A percentile compares a stretch with the other conserved stretches of the same genome.
These are phyloP conservation scores for Fusarium piperis DNA, from an alignment of 2,329 filamentous ascomycete species.

Conservation along the genomic window DNA sequence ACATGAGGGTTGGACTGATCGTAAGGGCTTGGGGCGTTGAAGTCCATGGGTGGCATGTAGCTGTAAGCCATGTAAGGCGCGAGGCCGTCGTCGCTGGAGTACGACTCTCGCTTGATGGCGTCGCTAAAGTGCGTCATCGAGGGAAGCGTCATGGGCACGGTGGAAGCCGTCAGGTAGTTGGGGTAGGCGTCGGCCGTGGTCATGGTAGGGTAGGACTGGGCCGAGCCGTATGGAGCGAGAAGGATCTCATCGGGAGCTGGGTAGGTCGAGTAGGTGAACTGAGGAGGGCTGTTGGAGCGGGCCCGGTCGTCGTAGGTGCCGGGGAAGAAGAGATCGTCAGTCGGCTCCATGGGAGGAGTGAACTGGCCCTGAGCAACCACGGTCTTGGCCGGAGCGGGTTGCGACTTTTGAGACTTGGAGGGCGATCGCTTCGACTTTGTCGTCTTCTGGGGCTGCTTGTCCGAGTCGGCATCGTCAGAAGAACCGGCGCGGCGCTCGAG, in stretches of 20 bases:
- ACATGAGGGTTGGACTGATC: slow-evolving; percentile 78
- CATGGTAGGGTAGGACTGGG: slow-evolving; percentile 62
- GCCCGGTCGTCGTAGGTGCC: slow-evolving; percentile 70
- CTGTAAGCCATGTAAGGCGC: slow-evolving; percentile 75
- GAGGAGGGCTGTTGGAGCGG: slow-evolving; percentile 76
- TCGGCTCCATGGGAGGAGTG: slow-evolving; percentile 67
- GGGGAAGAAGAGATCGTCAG: slow-evolving; percentile 75
- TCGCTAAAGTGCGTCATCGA: slow-evolving; percentile 72
- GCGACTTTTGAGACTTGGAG: slow-evolving; percentile 45
- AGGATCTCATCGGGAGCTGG: slow-evolving; percentile 72
- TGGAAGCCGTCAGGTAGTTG: slow-evolving; percentile 63
- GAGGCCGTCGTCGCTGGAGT: slow-evolving; percentile 67
- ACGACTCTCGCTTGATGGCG: slow-evolving; percentile 73
- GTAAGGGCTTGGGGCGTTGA: slow-evolving; percentile 69
- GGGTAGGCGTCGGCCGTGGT: slow-evolving; percentile 62
- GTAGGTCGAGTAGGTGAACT: slow-evolving; percentile 74
- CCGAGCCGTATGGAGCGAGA: slow-evolving; percentile 67
- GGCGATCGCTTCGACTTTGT: slow-evolving; percentile 46
- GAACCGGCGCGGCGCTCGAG: slow-evolving; percentile 79
- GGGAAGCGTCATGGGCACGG: slow-evolving; percentile 68
- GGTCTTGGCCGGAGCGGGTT: slow-evolving; percentile 48
- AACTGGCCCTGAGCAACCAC: slow-evolving; percentile 63
- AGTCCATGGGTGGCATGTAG: slow-evolving; percentile 72
- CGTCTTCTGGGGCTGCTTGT: slow-evolving; percentile 42
- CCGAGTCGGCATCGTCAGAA: slow-evolving; percentile 56